Evolutionary conservation across 768 basidiomycete species (phyloP).

Genomic region (Russula griseocarnosa): DNA sequence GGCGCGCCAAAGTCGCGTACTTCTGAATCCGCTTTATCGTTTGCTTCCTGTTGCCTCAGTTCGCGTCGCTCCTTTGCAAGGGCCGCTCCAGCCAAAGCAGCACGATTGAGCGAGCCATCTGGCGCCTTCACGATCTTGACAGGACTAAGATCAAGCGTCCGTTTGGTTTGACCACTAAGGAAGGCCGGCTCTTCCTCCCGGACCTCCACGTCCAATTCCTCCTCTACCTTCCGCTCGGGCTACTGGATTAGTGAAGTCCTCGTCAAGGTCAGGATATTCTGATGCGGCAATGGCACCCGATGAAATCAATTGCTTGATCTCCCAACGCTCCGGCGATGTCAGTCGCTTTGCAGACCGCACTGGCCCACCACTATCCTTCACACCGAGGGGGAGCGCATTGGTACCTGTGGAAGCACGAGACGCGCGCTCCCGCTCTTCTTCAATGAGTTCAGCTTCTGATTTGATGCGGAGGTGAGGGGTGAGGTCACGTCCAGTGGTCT

Average conservation of each 20-base stretch:
- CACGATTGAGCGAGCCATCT: conserved; percentile 93
- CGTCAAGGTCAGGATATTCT: conserved; percentile 91
- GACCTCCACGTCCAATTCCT: conserved; percentile 96
- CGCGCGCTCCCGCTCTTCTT: conserved; percentile 66
- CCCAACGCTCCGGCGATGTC: conserved; percentile 97
- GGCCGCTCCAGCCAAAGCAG: conserved; percentile 89
- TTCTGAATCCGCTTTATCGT: conserved; percentile 91
- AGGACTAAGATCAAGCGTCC: conserved; percentile 90
- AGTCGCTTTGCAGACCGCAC: conserved; percentile 82
- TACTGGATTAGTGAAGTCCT: conserved; percentile 72
- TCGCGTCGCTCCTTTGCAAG: conserved; percentile 94
- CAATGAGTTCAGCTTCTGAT: conserved; percentile 83
- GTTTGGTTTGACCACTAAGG: conserved; percentile 93
- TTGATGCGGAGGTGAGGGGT: conserved; percentile 93
- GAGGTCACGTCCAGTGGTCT: conserved; percentile 81
- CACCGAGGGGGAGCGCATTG: conserved; percentile 79
- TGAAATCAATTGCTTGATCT: conserved; percentile 97
- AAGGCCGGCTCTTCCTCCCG: conserved; percentile 96
- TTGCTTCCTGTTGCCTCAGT: conserved; percentile 87
- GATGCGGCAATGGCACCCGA: conserved; percentile 89
- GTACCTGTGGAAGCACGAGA: conserved; percentile 71
- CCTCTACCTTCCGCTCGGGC: conserved; percentile 87
- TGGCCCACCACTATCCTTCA: conserved; percentile 44
- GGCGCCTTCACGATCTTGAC: conserved; percentile 99
- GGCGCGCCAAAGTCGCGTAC: conserved; percentile 92